Percentiles rank a stretch among this genome's conserved stretches.
phyloP scores from a whole-genome alignment of 805 yeast genomes.

The Candida suzukii region DNA sequence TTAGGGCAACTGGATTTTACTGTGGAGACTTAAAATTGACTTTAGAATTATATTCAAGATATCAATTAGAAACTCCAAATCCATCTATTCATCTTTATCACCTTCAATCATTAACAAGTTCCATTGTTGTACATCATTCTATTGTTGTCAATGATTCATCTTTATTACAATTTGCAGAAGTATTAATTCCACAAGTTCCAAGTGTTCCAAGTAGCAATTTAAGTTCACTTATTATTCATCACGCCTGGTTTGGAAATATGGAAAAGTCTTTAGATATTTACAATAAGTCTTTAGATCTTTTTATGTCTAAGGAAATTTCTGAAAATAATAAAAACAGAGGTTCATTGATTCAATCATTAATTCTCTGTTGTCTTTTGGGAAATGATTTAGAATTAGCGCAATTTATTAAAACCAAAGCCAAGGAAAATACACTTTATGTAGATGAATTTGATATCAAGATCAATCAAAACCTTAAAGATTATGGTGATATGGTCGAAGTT shows the following conservation, averaged over 20 bases:
- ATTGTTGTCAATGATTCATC: slow-evolving; percentile 8
- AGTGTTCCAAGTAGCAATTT: slow-evolving; percentile 17
- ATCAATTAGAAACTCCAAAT: slow-evolving; percentile 18
- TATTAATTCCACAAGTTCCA: slow-evolving; percentile 20
- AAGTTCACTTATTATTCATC: slow-evolving; percentile 17
- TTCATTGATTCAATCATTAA: slow-evolving; percentile 18
- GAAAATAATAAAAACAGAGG: slow-evolving; percentile 13
- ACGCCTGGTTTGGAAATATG: slow-evolving; percentile 22
- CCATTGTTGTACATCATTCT: slow-evolving; percentile 17
- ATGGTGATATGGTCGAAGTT: slow-evolving; percentile 23
- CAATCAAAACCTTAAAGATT: slow-evolving; percentile 19
- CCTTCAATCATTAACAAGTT: slow-evolving; percentile 15
- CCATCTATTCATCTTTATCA: slow-evolving; percentile 13
- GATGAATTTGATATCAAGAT: slow-evolving; percentile 14
- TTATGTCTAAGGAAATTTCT: slow-evolving; percentile 10
- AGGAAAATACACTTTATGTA: slow-evolving; percentile 17
- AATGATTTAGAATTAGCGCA: slow-evolving; percentile 26
- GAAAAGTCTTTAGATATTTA: slow-evolving; percentile 25
- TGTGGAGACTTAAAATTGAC: slow-evolving; percentile 15
- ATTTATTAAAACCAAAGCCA: slow-evolving; percentile 22
- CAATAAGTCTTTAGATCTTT: slow-evolving; percentile 17
- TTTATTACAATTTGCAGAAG: slow-evolving; percentile 17
- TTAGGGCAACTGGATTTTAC: slow-evolving; percentile 19
- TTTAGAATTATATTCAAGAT: slow-evolving; percentile 14
- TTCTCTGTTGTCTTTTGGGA: slow-evolving; percentile 15